Percentiles rank a stretch among this genome's conserved stretches.
Evolutionary conservation across 768 basidiomycete species (phyloP).

Genomic region (Serendipita sp.): DNA sequence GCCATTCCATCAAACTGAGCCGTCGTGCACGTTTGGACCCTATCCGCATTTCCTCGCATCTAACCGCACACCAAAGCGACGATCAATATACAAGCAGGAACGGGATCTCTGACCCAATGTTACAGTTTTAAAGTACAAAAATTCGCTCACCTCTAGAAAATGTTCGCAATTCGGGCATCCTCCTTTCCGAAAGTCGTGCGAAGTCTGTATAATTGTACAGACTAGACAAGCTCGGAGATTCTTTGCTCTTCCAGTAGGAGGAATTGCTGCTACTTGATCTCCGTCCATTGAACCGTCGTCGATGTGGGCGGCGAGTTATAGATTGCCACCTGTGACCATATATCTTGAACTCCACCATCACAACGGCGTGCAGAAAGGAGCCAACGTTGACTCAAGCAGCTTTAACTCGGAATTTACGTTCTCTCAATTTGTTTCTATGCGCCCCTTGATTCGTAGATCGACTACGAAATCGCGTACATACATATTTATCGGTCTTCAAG

Average conservation of each 20-base stretch:
- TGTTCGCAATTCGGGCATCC: conserved; percentile 99
- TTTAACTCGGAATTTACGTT: too few species aligned
- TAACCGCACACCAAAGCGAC: conserved; percentile 20
- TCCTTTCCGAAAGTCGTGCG: conserved; percentile 63
- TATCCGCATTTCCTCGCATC: conserved; percentile 80
- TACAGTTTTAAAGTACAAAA: background rate
- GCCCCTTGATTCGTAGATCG: too few species aligned
- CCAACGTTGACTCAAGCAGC: too few species aligned
- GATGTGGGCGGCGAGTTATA: background rate
- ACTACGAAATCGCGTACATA: too few species aligned
- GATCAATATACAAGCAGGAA: background rate
- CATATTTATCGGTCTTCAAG: too few species aligned
- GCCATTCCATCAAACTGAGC: conserved; percentile 87
- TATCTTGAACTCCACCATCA: too few species aligned
- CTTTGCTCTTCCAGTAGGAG: conserved; percentile 46
- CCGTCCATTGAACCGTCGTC: too few species aligned
- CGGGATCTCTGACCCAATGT: background rate
- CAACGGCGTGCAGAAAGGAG: too few species aligned
- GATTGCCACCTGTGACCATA: background rate
- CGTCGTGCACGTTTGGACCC: conserved; percentile 76
- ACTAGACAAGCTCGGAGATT: conserved; percentile 80
- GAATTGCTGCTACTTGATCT: conserved; percentile 29
- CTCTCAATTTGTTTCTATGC: too few species aligned
- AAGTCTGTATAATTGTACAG: conserved; percentile 79
- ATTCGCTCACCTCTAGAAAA: conserved; percentile 58